These are phyloP conservation scores for Tremellales sp. DNA, from an alignment of 1,284 basidiomycete genomes.

Conservation along the genomic window DNA sequence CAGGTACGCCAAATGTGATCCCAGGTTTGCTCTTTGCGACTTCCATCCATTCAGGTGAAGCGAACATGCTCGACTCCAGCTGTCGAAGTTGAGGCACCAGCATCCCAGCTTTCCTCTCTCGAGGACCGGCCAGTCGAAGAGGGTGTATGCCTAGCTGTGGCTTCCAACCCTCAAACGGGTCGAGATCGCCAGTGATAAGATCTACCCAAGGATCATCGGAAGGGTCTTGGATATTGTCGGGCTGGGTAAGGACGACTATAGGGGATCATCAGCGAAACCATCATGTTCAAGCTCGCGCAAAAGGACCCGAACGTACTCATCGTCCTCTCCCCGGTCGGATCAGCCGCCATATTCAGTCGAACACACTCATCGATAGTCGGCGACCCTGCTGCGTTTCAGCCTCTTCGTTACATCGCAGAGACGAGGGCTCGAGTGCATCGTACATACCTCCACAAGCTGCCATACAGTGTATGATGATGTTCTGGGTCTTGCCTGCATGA, in stretches of 20 bases:
- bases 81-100: background rate
- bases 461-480: conserved; percentile 22
- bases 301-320: conserved; percentile 11
- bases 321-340: conserved; percentile 11
- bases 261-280: background rate
- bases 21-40: conserved; percentile 2
- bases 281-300: too few relatives aligned
- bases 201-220: conserved; percentile 4
- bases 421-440: background rate
- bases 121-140: conserved; percentile 2
- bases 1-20: conserved; percentile 8
- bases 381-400: conserved; percentile 17
- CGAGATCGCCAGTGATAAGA: conserved; percentile 1
- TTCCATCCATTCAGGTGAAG: conserved; percentile 6
- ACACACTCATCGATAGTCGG: conserved; percentile 5
- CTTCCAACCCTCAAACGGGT: conserved; percentile 1
- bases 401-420: background rate
- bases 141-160: conserved; percentile 15
- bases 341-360: conserved; percentile 10
- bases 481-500: conserved; percentile 13
- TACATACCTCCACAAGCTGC: conserved; percentile 19
- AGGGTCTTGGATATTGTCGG: conserved; percentile 12
- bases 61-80: conserved; percentile 10
- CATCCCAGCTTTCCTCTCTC: conserved; percentile 6
- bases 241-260: conserved; percentile 24